Conservation (phyloP, 2,329 filamentous ascomycete genomes). For the Nothomitra cinnamomea region DNA sequence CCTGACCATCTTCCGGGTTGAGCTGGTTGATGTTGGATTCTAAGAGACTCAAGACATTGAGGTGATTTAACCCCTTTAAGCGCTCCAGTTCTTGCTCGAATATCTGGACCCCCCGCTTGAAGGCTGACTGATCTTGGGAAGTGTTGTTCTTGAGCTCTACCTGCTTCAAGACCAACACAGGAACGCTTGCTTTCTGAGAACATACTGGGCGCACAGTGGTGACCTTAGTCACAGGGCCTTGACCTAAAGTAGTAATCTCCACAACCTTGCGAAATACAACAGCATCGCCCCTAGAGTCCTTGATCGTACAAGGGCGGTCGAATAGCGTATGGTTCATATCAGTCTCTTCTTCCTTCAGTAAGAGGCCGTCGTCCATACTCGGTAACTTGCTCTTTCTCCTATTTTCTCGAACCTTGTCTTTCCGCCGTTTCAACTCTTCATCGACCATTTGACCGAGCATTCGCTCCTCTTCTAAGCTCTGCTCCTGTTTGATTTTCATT, state of each 20-base stretch:
- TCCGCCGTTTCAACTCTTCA: constrained; percentile 52
- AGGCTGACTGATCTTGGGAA: constrained; percentile 22
- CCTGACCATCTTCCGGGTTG: constrained; percentile 19
- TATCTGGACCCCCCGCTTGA: constrained; percentile 55
- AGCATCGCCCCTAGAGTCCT: constrained; percentile 44
- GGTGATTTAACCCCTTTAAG: constrained; percentile 57
- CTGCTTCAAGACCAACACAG: constrained; percentile 55
- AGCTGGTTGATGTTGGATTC: constrained; percentile 60
- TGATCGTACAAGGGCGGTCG: constrained; percentile 47
- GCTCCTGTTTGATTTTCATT: constrained; percentile 32
- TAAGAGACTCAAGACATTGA: constrained; percentile 60
- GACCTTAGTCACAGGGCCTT: constrained; percentile 48
- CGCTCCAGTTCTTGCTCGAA: constrained; percentile 63
- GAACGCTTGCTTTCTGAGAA: constrained; percentile 34
- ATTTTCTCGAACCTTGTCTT: constrained; percentile 44
- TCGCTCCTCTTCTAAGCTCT: constrained; percentile 48
- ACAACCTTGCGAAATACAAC: constrained; percentile 55
- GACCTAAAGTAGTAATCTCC: constrained; percentile 48
- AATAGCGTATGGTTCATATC: constrained; percentile 35
- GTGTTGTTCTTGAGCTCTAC: constrained; percentile 11
- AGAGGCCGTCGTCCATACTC: constrained; percentile 7
- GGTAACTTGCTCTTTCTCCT: constrained; percentile 39
- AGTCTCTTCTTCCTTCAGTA: constrained; percentile 9
- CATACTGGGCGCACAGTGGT: constrained; percentile 57
- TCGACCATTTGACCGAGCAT: constrained; percentile 54